phyloP scores from a whole-genome alignment of 441 rosid genomes.

The Rhodomyrtus psidioides region DNA sequence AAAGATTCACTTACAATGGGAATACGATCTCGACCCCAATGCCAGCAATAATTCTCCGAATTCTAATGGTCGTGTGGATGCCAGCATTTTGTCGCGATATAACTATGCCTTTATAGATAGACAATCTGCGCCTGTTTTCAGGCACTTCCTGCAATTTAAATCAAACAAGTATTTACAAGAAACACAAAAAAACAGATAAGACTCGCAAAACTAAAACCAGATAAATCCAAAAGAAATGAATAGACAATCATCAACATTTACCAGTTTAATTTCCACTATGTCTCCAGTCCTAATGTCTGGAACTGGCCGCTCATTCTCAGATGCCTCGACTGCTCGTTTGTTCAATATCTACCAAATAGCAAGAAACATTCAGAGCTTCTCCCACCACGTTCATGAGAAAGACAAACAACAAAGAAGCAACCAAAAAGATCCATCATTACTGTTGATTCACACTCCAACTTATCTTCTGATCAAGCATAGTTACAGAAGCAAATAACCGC shows the following conservation, averaged over 20 bases:
- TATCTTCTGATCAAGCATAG: not conserved
- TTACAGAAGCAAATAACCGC: not conserved
- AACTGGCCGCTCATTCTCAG: constrained; percentile 49
- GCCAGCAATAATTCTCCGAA: constrained; percentile 82
- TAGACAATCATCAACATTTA: constrained; percentile 12
- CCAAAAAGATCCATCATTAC: not conserved
- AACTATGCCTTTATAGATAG: constrained; percentile 78
- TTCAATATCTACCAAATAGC: constrained; percentile 53
- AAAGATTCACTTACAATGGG: constrained; percentile 64
- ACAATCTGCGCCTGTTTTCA: constrained; percentile 61
- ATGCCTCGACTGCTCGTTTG: constrained; percentile 59
- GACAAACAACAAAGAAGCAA: not conserved
- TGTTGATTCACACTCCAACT: not conserved
- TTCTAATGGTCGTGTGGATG: constrained; percentile 77
- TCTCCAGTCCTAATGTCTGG: constrained; percentile 82
- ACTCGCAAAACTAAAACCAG: not conserved
- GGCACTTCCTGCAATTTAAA: constrained; percentile 61
- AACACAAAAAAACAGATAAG: not conserved
- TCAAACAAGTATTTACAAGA: not conserved
- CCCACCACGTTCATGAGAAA: not conserved
- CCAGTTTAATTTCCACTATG: constrained; percentile 66
- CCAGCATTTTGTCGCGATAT: constrained; percentile 87
- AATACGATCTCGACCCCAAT: constrained; percentile 79
- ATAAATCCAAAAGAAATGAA: not conserved
- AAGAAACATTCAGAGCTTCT: not conserved